A percentile compares a stretch with the other conserved stretches of the same genome.
phyloP scores from a whole-genome alignment of 192 early-diverging fungal genomes.

The Dispira simplex region DNA sequence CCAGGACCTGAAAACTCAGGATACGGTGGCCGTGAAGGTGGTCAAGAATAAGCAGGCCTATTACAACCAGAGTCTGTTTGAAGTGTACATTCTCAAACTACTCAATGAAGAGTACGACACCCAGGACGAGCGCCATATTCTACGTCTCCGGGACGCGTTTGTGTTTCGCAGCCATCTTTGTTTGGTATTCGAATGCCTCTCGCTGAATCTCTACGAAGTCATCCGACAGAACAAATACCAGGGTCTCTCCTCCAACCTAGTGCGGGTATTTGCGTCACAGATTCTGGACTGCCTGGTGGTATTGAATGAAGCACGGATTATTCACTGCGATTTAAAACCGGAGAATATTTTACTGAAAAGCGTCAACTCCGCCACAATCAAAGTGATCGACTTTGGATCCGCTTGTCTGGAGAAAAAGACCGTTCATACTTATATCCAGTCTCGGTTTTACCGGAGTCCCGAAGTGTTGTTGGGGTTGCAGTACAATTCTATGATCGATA shows the following conservation, averaged over 20 bases:
- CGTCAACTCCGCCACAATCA: constrained; percentile 80
- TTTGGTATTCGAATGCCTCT: constrained; percentile 93
- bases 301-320: constrained; percentile 73
- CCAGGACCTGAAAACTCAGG: constrained; percentile 81
- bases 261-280: constrained; percentile 84
- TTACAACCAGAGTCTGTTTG: constrained; percentile 95
- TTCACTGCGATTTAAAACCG: constrained; percentile 98
- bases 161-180: constrained; percentile 87
- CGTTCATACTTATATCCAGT: constrained; percentile 96
- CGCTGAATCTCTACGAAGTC: constrained; percentile 94
- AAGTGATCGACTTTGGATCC: constrained; percentile 99
- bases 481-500: constrained; percentile 88
- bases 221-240: constrained; percentile 96
- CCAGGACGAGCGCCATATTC: constrained; percentile 76
- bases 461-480: constrained; percentile 91
- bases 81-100: constrained; percentile 86
- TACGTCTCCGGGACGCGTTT: constrained; percentile 83
- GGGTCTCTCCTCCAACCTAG: constrained; percentile 84
- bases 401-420: constrained; percentile 92
- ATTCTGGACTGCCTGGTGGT: constrained; percentile 83
- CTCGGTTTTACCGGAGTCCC: constrained; percentile 90
- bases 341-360: constrained; percentile 93
- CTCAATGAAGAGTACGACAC: constrained; percentile 81
- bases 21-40: constrained; percentile 87
- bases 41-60: constrained; percentile 98